A percentile compares a stretch with the other conserved stretches of the same genome.
Evolutionary conservation across 257 asterid species (phyloP).

Genomic region (Jacaranda copaia): DNA sequence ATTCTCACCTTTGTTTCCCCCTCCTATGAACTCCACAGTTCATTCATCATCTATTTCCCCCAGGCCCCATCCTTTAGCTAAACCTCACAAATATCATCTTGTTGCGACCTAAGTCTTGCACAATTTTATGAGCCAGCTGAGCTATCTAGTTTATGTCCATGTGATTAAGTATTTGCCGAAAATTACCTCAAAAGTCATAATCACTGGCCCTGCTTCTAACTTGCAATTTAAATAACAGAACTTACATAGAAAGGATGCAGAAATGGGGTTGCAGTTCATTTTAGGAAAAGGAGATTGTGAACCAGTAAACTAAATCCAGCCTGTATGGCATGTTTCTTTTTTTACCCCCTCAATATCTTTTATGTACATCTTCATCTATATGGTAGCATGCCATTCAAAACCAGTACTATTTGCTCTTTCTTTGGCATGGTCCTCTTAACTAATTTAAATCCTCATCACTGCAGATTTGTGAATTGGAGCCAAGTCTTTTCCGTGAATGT

Average conservation of each 20-base stretch:
- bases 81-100: not conserved
- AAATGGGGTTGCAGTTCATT: not conserved
- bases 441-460: constrained; percentile 6
- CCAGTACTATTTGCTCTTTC: not conserved
- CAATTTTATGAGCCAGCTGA: not conserved
- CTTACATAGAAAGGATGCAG: not conserved
- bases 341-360: not conserved
- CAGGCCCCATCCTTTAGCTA: not conserved
- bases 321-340: not conserved
- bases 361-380: not conserved
- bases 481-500: constrained; percentile 77
- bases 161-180: not conserved
- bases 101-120: too few relatives aligned
- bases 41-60: not conserved
- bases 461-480: constrained; percentile 86
- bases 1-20: not conserved
- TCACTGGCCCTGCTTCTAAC: not conserved
- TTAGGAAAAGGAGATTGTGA: not conserved
- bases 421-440: constrained; percentile 1
- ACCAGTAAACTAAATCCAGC: not conserved
- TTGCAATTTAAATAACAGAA: not conserved
- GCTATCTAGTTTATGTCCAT: not conserved
- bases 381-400: not conserved
- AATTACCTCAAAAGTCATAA: not conserved
- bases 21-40: too few relatives aligned